These are phyloP conservation scores for Aspergillus sp. DNA, from an alignment of 2,329 filamentous ascomycete genomes.

Conservation along the genomic window DNA sequence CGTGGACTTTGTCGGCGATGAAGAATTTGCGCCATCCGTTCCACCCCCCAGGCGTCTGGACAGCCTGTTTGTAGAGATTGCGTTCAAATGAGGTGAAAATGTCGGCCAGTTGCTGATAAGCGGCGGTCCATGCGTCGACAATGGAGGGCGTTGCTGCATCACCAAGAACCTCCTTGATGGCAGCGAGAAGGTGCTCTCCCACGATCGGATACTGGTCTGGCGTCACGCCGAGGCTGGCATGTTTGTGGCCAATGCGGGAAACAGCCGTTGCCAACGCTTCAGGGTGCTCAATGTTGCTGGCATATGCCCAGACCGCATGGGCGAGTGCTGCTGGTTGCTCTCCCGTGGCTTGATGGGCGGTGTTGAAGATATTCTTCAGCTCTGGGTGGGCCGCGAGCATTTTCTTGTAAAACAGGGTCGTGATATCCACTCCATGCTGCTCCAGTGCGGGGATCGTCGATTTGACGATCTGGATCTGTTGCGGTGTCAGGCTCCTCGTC, in stretches of 20 bases:
- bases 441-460: slow-evolving; percentile 68
- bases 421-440: slow-evolving; percentile 68
- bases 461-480: slow-evolving; percentile 66
- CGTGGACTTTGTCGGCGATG: slow-evolving; percentile 64
- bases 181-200: slow-evolving; percentile 66
- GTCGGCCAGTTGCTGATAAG: slow-evolving; percentile 71
- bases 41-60: slow-evolving; percentile 52
- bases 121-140: slow-evolving; percentile 68
- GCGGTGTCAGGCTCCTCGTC: slow-evolving; percentile 54
- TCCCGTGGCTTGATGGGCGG: slow-evolving; percentile 67
- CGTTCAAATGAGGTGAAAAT: slow-evolving; percentile 69
- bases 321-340: slow-evolving; percentile 72
- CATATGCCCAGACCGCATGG: slow-evolving; percentile 69
- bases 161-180: slow-evolving; percentile 70
- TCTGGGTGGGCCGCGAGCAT: slow-evolving; percentile 66
- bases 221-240: slow-evolving; percentile 68
- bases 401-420: slow-evolving; percentile 68
- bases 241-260: slow-evolving; percentile 75
- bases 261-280: slow-evolving; percentile 58
- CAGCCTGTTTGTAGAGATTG: slow-evolving; percentile 57
- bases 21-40: slow-evolving; percentile 67
- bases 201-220: slow-evolving; percentile 72
- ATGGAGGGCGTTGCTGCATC: slow-evolving; percentile 67
- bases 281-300: slow-evolving; percentile 70
- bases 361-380: slow-evolving; percentile 71